A percentile compares a stretch with the other conserved stretches of the same genome.
Evolutionary conservation across 2,329 filamentous ascomycete species (phyloP).

Genomic region (Neophaeococcomyces mojaviensis): DNA sequence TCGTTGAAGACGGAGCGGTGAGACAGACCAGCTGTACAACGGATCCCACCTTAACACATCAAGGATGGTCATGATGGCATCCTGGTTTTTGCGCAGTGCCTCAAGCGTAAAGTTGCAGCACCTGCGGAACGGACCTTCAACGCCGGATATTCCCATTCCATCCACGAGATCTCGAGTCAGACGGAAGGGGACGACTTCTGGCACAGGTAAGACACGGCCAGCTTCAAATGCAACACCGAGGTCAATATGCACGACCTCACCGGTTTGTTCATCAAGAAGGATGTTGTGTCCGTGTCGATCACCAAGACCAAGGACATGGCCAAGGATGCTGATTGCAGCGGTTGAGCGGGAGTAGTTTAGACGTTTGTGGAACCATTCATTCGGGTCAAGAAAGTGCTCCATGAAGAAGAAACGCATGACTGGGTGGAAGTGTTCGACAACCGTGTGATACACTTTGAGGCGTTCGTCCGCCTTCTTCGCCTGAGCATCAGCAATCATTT

Average conservation of each 20-base stretch:
- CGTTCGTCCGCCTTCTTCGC: slow-evolving; percentile 62
- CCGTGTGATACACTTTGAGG: slow-evolving; percentile 66
- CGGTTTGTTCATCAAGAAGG: slow-evolving; percentile 77
- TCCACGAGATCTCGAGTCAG: slow-evolving; percentile 91
- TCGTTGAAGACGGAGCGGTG: slow-evolving; percentile 56
- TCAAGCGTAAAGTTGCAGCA: slow-evolving; percentile 98
- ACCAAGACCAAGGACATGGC: slow-evolving; percentile 84
- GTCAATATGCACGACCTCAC: slow-evolving; percentile 95
- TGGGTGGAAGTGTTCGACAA: slow-evolving; percentile 76
- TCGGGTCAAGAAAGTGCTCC: slow-evolving; percentile 85
- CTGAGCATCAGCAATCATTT: slow-evolving; percentile 68
- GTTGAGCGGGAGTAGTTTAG: slow-evolving; percentile 89
- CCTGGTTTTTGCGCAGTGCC: slow-evolving; percentile 86
- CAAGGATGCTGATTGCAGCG: slow-evolving; percentile 89
- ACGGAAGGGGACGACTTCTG: slow-evolving; percentile 91
- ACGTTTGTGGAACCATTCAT: slow-evolving; percentile 88
- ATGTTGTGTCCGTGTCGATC: slow-evolving; percentile 98
- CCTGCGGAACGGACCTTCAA: slow-evolving; percentile 92
- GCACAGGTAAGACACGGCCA: slow-evolving; percentile 87
- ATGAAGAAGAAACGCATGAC: slow-evolving; percentile 97
- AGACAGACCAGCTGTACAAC: slow-evolving; percentile 90
- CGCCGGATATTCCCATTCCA: slow-evolving; percentile 91
- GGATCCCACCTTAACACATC: slow-evolving; percentile 98
- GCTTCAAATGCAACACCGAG: slow-evolving; percentile 95
- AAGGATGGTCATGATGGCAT: slow-evolving; percentile 96